Evolutionary conservation across 2,329 filamentous ascomycete species (phyloP).

Genomic region (Leptographium lundbergii): DNA sequence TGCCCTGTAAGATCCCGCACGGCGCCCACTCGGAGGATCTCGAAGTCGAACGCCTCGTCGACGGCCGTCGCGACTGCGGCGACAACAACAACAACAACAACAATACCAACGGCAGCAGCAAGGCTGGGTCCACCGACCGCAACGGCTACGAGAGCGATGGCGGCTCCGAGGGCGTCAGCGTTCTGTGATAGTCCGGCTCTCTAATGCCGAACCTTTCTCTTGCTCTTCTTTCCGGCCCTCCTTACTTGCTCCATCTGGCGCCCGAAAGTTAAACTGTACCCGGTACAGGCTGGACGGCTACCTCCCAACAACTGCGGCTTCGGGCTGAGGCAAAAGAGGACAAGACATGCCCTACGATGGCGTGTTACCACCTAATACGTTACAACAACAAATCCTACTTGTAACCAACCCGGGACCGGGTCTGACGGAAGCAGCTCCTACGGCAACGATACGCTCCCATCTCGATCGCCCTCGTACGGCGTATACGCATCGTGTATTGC

Average conservation of each 20-base stretch:
- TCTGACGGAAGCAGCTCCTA: not conserved
- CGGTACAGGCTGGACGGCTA: not conserved
- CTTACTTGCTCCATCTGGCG: not conserved
- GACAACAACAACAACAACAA: not conserved
- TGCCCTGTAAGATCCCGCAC: conserved; percentile 16
- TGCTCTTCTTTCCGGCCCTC: no score
- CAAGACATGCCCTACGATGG: not conserved
- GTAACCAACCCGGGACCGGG: not conserved
- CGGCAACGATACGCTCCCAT: not conserved
- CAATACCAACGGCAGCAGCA: not conserved
- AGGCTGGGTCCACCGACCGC: not conserved
- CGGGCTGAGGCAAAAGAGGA: not conserved
- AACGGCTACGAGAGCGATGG: not conserved
- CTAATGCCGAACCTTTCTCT: no score
- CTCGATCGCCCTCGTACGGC: not conserved
- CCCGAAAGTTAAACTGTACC: not conserved
- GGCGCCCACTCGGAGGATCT: conserved; percentile 14
- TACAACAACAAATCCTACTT: not conserved
- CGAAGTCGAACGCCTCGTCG: not conserved
- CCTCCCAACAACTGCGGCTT: not conserved
- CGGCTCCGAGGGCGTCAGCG: not conserved
- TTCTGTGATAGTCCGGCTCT: not conserved
- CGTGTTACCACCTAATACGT: not conserved
- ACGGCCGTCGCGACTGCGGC: not conserved
- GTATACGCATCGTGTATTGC: not conserved